Conservation (phyloP, 345 rosid species). For the Trapa bicornis region DNA sequence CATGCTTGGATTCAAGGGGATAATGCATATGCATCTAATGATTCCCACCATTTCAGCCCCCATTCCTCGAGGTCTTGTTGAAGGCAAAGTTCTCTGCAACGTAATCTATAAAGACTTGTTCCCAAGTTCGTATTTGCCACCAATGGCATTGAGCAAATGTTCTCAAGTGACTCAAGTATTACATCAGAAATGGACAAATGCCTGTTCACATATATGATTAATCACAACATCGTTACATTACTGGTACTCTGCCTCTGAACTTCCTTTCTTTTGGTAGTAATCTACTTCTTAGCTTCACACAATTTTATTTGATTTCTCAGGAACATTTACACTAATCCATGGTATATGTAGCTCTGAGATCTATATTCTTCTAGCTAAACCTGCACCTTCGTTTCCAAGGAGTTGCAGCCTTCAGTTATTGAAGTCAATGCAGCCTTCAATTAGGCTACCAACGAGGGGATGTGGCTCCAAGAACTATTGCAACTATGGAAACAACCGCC, state of each 20-base stretch:
- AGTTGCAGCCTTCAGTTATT: neutral
- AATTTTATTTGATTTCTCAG: neutral
- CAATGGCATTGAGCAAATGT: slow-evolving; percentile 8
- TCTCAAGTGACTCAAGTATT: no score
- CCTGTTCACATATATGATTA: no score
- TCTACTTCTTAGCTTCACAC: neutral
- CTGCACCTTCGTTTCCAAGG: neutral
- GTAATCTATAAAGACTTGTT: slow-evolving; percentile 20
- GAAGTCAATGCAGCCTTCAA: no score
- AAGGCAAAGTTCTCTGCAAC: slow-evolving; percentile 62
- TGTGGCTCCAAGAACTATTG: neutral
- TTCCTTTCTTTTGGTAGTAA: no score
- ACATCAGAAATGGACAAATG: no score
- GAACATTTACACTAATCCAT: neutral
- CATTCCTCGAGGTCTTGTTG: slow-evolving; percentile 62
- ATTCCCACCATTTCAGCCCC: slow-evolving; percentile 75
- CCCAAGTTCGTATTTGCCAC: neutral
- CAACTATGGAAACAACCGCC: neutral
- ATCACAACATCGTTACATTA: neutral
- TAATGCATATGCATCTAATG: slow-evolving; percentile 56
- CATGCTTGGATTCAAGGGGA: slow-evolving; percentile 93
- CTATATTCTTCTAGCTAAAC: neutral
- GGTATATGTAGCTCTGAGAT: neutral
- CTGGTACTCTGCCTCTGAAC: neutral
- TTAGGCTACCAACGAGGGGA: neutral